A percentile compares a stretch with the other conserved stretches of the same genome.
Evolutionary conservation across 208 protist genomes (phyloP).

Genomic region (Acanthamoeba royreba): DNA sequence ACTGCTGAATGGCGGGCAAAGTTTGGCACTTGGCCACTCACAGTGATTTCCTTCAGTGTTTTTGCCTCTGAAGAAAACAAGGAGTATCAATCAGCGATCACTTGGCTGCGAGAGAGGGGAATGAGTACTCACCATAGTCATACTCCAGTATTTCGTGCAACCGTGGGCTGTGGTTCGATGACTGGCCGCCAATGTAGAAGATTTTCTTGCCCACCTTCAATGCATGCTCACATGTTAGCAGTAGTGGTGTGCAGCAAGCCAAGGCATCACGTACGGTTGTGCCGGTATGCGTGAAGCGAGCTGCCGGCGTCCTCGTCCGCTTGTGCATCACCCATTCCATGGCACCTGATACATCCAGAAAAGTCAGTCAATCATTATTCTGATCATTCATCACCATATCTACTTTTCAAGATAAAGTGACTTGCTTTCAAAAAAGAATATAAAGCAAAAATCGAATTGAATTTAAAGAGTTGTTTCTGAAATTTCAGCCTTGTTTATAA

Average conservation of each 20-base stretch:
- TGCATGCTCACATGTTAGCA: neutral
- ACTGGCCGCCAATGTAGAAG: neutral
- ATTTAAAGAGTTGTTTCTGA: no score
- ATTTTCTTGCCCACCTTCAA: neutral
- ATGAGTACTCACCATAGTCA: neutral
- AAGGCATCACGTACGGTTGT: neutral
- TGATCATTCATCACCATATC: no score
- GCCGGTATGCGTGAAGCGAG: neutral
- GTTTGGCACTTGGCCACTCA: neutral
- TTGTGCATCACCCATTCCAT: neutral
- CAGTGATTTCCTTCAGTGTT: neutral
- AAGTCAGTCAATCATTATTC: neutral
- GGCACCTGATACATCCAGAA: neutral
- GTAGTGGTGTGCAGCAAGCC: neutral
- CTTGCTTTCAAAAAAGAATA: neutral
- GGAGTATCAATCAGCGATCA: neutral
- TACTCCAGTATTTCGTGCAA: neutral
- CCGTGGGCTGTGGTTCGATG: neutral
- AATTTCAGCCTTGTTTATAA: no score
- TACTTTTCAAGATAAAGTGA: neutral
- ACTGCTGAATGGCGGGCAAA: conserved; percentile 1
- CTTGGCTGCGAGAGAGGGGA: neutral
- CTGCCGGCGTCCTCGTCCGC: neutral
- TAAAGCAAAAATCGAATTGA: neutral
- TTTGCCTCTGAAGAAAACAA: neutral